Conservation (phyloP, 495 filamentous ascomycete species). For the Chaetomium fimeti region DNA sequence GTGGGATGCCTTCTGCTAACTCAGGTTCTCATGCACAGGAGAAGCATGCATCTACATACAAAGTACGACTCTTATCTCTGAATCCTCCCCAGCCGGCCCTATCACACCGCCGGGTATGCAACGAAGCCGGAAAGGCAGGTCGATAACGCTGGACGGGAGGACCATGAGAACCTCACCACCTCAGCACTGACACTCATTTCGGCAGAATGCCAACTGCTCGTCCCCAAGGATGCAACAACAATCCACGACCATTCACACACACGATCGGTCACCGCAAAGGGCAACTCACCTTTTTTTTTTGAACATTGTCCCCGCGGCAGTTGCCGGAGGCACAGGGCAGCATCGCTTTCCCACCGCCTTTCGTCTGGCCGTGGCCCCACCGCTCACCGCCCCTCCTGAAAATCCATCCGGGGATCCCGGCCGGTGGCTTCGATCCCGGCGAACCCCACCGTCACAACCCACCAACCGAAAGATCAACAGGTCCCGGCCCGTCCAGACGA, state of each 20-base stretch:
- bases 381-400: constrained; percentile 8
- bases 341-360: constrained; percentile 4
- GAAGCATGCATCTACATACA: background rate
- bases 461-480: background rate
- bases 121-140: background rate
- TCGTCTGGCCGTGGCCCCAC: constrained; percentile 1
- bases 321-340: background rate
- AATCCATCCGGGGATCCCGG: constrained; percentile 13
- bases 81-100: background rate
- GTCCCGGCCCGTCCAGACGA: background rate
- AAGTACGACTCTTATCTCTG: background rate
- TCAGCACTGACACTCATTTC: too few relatives aligned
- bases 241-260: too few relatives aligned
- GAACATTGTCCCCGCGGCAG: too few relatives aligned
- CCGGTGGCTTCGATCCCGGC: background rate
- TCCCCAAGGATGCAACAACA: too few relatives aligned
- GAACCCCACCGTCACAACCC: background rate
- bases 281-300: too few relatives aligned
- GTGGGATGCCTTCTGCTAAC: background rate
- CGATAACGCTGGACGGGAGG: background rate
- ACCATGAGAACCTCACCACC: too few relatives aligned
- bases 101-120: too few relatives aligned
- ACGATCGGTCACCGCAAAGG: too few relatives aligned
- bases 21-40: background rate
- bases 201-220: too few relatives aligned